Conservation (phyloP, 2,329 filamentous ascomycete species). For the Ceratocystis smalleyi region DNA sequence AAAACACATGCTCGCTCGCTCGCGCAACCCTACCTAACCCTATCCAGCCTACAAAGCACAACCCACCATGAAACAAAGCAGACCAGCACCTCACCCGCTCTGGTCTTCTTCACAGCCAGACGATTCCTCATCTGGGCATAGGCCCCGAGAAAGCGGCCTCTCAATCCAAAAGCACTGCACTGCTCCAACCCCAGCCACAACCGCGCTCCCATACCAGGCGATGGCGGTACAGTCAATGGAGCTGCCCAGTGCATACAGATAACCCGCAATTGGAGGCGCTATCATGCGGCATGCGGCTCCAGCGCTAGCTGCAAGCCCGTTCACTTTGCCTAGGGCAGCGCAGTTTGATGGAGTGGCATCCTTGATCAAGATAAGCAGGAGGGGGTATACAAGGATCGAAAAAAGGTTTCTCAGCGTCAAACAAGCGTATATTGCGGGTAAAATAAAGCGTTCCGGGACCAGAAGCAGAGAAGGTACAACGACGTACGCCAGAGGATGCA, state of each 20-base stretch:
- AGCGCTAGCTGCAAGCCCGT: conserved; percentile 49
- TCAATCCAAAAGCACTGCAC: conserved; percentile 44
- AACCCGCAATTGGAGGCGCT: conserved; percentile 48
- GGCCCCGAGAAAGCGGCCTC: conserved; percentile 20
- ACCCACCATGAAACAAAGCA: no score
- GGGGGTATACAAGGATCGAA: conserved; percentile 48
- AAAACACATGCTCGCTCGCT: neutral
- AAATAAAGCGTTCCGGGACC: conserved; percentile 36
- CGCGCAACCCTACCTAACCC: no score
- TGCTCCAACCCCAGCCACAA: conserved; percentile 41
- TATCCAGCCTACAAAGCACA: no score
- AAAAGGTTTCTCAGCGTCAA: conserved; percentile 44
- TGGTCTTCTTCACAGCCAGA: neutral
- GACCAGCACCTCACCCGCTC: no score
- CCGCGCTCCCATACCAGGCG: conserved; percentile 47
- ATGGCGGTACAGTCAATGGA: conserved; percentile 41
- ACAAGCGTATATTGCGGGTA: conserved; percentile 42
- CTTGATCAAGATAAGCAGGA: conserved; percentile 52
- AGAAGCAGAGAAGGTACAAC: conserved; percentile 43
- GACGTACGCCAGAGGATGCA: conserved; percentile 47
- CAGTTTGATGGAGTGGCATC: conserved; percentile 41
- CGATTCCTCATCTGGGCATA: conserved; percentile 21
- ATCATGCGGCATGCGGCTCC: conserved; percentile 53
- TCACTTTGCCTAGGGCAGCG: conserved; percentile 45
- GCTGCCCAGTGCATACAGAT: conserved; percentile 45